Conservation (phyloP, 148 eudicot species). For the Rhododendron simsii region DNA sequence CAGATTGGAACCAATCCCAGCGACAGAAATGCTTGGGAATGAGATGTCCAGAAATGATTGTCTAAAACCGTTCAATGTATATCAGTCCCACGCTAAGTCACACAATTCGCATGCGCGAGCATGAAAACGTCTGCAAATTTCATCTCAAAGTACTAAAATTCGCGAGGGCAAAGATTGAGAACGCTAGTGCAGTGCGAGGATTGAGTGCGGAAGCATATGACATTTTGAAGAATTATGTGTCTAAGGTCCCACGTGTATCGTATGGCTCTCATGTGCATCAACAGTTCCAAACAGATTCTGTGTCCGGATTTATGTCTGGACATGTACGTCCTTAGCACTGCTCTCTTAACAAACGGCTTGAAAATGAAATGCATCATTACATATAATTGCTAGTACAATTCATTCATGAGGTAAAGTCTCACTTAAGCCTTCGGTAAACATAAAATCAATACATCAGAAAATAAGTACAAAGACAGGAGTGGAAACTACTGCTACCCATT, state of each 20-base stretch:
- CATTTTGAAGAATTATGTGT: no score
- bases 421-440: not conserved
- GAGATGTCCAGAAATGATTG: not conserved
- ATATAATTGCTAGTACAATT: not conserved
- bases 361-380: not conserved
- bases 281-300: not conserved
- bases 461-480: not conserved
- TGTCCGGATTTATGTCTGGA: not conserved
- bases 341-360: not conserved
- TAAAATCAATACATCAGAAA: not conserved
- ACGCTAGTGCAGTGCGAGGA: no score
- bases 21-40: not conserved
- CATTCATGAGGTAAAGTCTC: no score
- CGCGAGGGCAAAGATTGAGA: no score
- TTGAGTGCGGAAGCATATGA: no score
- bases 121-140: no score
- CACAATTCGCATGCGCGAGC: no score
- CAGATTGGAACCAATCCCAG: not conserved
- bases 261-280: not conserved
- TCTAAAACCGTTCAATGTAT: no score
- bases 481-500: not conserved
- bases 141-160: no score
- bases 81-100: no score
- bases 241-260: not conserved
- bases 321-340: not conserved